Percentiles rank a stretch among this genome's conserved stretches.
These are phyloP conservation scores for Dioscorea dumetorum DNA, from an alignment of 106 monocot genomes.

Conservation along the genomic window DNA sequence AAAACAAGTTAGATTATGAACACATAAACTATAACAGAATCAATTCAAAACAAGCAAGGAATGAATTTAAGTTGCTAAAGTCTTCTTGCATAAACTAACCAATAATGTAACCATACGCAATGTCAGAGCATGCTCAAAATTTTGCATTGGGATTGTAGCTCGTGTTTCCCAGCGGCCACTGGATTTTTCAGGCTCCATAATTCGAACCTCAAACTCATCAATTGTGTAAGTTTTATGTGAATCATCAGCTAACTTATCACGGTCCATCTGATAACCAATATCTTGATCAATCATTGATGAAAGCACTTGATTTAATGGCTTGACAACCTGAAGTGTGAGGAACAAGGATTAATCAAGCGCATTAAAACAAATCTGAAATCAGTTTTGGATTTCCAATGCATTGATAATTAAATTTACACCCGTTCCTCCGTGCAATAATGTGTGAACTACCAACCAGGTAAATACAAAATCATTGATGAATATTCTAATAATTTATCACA, in stretches of 20 bases:
- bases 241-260: conserved; percentile 42
- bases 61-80: not conserved
- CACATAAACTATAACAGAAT: not conserved
- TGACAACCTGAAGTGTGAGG: conserved; percentile 39
- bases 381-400: too few species aligned
- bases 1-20: not conserved
- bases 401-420: too few species aligned
- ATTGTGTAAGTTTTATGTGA: conserved; percentile 54
- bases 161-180: conserved; percentile 71
- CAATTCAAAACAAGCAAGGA: not conserved
- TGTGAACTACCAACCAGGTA: too few species aligned
- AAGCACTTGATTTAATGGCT: conserved; percentile 68
- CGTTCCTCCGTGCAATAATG: too few species aligned
- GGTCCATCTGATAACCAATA: conserved; percentile 46
- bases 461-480: too few species aligned
- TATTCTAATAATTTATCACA: too few species aligned
- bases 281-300: conserved; percentile 84
- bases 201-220: conserved; percentile 95
- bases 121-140: conserved; percentile 88
- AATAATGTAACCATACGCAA: conserved; percentile 73
- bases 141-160: conserved; percentile 83
- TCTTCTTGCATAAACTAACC: conserved; percentile 38
- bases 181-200: conserved; percentile 80
- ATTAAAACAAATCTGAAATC: too few species aligned
- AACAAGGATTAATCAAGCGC: not conserved